These are phyloP conservation scores for Butyriboletus appendiculatus DNA, from an alignment of 1,284 basidiomycete species.

Conservation along the genomic window DNA sequence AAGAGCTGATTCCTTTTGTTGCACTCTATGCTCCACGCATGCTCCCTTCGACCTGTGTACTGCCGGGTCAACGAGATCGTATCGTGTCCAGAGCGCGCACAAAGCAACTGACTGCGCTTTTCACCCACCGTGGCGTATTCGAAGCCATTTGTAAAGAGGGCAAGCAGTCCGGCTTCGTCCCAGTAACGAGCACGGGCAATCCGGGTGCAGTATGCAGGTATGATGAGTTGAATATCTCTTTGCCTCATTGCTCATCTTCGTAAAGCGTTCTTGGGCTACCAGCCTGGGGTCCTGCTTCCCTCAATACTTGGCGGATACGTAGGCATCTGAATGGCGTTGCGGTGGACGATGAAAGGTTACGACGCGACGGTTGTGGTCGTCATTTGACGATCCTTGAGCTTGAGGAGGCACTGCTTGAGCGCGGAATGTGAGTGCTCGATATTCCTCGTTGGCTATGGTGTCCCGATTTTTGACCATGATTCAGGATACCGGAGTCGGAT, in stretches of 20 bases:
- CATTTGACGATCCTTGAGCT: constrained; percentile 54
- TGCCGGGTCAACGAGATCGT: constrained; percentile 79
- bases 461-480: not conserved
- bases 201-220: constrained; percentile 41
- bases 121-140: constrained; percentile 35
- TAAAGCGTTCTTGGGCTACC: constrained; percentile 59
- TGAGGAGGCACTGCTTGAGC: constrained; percentile 64
- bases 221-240: constrained; percentile 18
- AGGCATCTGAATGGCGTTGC: constrained; percentile 55
- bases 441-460: not conserved
- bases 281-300: constrained; percentile 52
- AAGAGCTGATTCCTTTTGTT: constrained; percentile 83
- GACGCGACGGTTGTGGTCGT: constrained; percentile 48
- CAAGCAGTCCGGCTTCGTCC: constrained; percentile 30
- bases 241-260: not conserved
- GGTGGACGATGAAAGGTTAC: constrained; percentile 60
- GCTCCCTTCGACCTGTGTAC: constrained; percentile 84
- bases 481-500: constrained; percentile 31
- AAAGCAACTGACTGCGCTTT: constrained; percentile 44
- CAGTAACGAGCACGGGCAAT: constrained; percentile 27
- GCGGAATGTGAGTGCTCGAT: constrained; percentile 62
- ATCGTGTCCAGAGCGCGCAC: constrained; percentile 64
- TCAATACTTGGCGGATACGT: constrained; percentile 55
- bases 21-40: constrained; percentile 85
- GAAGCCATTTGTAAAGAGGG: constrained; percentile 34